These are phyloP conservation scores for Pseudogymnoascus sp. DNA, from an alignment of 2,329 filamentous ascomycete genomes.

Conservation along the genomic window DNA sequence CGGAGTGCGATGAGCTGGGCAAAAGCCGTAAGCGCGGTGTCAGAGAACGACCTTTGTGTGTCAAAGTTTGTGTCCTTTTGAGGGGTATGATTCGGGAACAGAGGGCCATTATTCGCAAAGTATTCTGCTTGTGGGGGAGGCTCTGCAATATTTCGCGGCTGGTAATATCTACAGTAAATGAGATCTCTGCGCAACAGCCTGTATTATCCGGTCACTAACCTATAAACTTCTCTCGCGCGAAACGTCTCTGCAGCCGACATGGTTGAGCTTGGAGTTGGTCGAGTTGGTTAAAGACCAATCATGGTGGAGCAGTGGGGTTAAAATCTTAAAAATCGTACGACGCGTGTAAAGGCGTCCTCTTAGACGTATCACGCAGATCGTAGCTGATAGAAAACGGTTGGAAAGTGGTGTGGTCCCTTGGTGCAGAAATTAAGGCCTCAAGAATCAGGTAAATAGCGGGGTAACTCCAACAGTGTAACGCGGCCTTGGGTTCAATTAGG, in stretches of 20 bases:
- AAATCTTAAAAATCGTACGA: not conserved
- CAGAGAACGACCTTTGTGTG: constrained; percentile 20
- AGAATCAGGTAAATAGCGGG: not conserved
- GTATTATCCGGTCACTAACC: not conserved
- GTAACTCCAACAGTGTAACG: not conserved
- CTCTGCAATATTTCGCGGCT: constrained; percentile 12
- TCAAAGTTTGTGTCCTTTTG: not conserved
- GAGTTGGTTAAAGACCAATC: not conserved
- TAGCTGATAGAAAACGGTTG: not conserved
- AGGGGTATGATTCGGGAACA: not conserved
- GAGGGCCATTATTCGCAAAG: not conserved
- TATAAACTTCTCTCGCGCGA: not conserved
- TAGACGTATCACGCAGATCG: not conserved
- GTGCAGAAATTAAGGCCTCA: not conserved
- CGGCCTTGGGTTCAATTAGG: not conserved
- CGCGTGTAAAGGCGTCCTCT: not conserved
- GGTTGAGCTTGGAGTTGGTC: not conserved
- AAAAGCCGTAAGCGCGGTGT: constrained; percentile 34
- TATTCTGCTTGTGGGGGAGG: not conserved
- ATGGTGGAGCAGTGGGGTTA: not conserved
- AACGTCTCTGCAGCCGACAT: not conserved
- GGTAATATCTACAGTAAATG: constrained; percentile 17
- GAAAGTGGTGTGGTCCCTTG: not conserved
- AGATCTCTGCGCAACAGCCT: not conserved
- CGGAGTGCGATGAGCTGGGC: constrained; percentile 39